phyloP scores from a whole-genome alignment of 805 yeast species.

The Lipomyces sp. region DNA sequence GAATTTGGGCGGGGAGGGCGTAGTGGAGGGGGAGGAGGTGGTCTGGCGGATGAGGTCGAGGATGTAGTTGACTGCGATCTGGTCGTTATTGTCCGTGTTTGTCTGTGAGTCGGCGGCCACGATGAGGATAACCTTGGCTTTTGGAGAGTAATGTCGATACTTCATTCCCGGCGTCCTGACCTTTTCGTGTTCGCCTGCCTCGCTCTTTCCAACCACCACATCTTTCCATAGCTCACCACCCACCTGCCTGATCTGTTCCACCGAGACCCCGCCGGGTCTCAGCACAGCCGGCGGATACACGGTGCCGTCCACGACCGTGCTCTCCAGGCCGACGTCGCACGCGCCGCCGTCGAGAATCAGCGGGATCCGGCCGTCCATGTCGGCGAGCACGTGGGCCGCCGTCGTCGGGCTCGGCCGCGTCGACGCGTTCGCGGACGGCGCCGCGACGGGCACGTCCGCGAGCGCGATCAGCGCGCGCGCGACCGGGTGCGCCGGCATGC shows the following conservation, averaged over 20 bases:
- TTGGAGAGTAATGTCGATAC: conserved; percentile 91
- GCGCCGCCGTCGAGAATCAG: conserved; percentile 83
- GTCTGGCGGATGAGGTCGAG: background rate
- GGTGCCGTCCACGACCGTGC: conserved; percentile 91
- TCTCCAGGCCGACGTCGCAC: conserved; percentile 85
- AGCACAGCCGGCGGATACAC: conserved; percentile 78
- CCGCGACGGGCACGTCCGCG: conserved; percentile 88
- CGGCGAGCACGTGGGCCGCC: conserved; percentile 82
- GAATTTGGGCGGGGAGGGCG: conserved; percentile 8
- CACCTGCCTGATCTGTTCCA: conserved; percentile 61
- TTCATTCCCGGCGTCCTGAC: conserved; percentile 98
- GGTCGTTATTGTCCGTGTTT: no score
- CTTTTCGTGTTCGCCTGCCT: conserved; percentile 51
- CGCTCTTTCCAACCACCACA: conserved; percentile 58
- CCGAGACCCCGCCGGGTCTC: conserved; percentile 90
- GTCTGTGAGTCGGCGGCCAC: conserved; percentile 51
- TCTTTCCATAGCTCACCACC: conserved; percentile 72
- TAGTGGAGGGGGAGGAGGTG: background rate
- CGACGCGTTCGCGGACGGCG: conserved; percentile 96
- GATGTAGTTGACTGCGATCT: conserved; percentile 11
- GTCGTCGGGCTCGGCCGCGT: conserved; percentile 91
- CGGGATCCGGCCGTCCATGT: conserved; percentile 76
- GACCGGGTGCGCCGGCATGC: conserved; percentile 82
- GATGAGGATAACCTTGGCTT: conserved; percentile 73
- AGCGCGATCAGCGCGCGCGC: conserved; percentile 86